Evolutionary conservation across 2,329 filamentous ascomycete species (phyloP).

Genomic region (Ascochyta lentis): DNA sequence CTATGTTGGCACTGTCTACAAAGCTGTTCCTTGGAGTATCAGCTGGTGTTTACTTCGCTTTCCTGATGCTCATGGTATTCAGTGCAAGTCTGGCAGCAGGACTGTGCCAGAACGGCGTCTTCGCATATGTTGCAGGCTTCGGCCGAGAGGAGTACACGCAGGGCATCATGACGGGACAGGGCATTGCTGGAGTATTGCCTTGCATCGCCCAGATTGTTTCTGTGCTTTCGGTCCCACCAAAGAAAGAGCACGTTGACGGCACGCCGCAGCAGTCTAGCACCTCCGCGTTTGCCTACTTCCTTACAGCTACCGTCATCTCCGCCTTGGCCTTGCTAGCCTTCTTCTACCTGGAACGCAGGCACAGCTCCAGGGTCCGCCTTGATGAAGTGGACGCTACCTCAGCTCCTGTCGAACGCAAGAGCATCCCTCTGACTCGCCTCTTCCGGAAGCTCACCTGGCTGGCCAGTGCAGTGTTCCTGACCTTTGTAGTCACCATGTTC

Average conservation of each 20-base stretch:
- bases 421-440: slow-evolving; percentile 68
- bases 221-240: slow-evolving; percentile 71
- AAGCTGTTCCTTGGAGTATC: slow-evolving; percentile 68
- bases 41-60: slow-evolving; percentile 74
- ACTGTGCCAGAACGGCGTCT: slow-evolving; percentile 90
- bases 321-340: slow-evolving; percentile 74
- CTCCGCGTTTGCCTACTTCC: slow-evolving; percentile 88
- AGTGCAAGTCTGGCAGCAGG: slow-evolving; percentile 80
- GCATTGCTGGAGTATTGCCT: slow-evolving; percentile 87
- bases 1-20: slow-evolving; percentile 81
- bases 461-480: slow-evolving; percentile 76
- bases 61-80: slow-evolving; percentile 83
- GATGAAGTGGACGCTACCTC: slow-evolving; percentile 34
- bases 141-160: slow-evolving; percentile 89
- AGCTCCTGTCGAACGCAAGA: slow-evolving; percentile 46
- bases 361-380: slow-evolving; percentile 37
- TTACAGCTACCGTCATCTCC: slow-evolving; percentile 83
- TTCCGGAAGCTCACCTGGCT: slow-evolving; percentile 81
- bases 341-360: slow-evolving; percentile 70
- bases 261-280: slow-evolving; percentile 58
- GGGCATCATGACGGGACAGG: slow-evolving; percentile 95
- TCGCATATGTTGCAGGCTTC: slow-evolving; percentile 88
- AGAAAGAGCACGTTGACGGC: slow-evolving; percentile 48
- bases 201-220: slow-evolving; percentile 85
- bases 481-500: slow-evolving; percentile 87